Evolutionary conservation across 2,329 filamentous ascomycete species (phyloP).

Genomic region (Waltergamsia citrina): DNA sequence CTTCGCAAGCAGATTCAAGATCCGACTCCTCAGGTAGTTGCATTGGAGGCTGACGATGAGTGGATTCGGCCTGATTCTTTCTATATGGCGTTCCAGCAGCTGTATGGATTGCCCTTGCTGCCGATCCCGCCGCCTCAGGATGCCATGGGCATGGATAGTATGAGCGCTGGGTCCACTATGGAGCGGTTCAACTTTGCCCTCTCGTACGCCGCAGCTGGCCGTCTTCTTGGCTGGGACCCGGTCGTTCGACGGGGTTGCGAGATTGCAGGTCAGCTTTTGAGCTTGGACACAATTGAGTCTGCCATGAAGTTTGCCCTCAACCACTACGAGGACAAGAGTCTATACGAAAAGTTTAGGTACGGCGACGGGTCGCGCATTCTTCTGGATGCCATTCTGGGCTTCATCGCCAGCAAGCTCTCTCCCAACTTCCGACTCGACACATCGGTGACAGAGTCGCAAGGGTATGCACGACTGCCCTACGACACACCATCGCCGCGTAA

Average conservation of each 20-base stretch:
- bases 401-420: conserved; percentile 51
- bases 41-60: conserved; percentile 38
- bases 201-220: conserved; percentile 55
- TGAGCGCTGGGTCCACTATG: conserved; percentile 21
- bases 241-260: conserved; percentile 49
- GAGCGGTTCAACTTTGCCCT: conserved; percentile 47
- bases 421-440: conserved; percentile 49
- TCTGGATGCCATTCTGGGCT: conserved; percentile 45
- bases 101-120: conserved; percentile 46
- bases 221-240: conserved; percentile 43
- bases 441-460: conserved; percentile 21
- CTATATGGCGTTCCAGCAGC: conserved; percentile 44
- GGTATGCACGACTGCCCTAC: conserved; percentile 29
- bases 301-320: conserved; percentile 50
- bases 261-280: conserved; percentile 46
- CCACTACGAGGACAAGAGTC: conserved; percentile 20
- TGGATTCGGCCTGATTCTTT: conserved; percentile 48
- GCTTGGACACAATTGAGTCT: conserved; percentile 53
- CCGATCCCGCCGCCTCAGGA: conserved; percentile 18
- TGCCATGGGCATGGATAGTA: conserved; percentile 15
- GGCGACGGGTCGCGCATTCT: conserved; percentile 45
- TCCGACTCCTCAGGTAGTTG: conserved; percentile 16
- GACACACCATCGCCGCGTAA: conserved; percentile 8
- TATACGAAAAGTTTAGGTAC: conserved; percentile 34
- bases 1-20: conserved; percentile 19